Conservation (phyloP, 2,329 filamentous ascomycete species). For the Remersonia thermophila region DNA sequence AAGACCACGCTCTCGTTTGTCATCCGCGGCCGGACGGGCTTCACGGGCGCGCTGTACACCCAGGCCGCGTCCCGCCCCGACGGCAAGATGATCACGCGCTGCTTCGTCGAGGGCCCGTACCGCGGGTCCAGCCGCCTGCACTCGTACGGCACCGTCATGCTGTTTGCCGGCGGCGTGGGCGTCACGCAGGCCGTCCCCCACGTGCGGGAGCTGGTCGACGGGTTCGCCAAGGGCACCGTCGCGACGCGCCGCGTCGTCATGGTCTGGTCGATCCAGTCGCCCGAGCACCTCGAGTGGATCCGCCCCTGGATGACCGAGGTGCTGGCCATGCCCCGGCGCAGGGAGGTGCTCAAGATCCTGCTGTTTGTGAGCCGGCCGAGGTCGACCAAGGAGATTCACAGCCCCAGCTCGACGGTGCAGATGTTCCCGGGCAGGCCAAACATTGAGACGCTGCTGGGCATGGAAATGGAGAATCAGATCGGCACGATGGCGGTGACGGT, state of each 20-base stretch:
- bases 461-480: slow-evolving; percentile 62
- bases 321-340: slow-evolving; percentile 59
- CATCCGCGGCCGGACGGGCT: slow-evolving; percentile 60
- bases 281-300: slow-evolving; percentile 75
- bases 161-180: slow-evolving; percentile 70
- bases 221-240: slow-evolving; percentile 55
- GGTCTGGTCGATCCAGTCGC: slow-evolving; percentile 68
- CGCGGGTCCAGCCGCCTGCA: slow-evolving; percentile 58
- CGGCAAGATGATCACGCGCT: slow-evolving; percentile 49
- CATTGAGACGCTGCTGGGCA: slow-evolving; percentile 56
- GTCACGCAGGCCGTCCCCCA: slow-evolving; percentile 71
- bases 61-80: slow-evolving; percentile 49
- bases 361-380: slow-evolving; percentile 65
- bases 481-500: slow-evolving; percentile 64
- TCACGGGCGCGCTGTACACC: slow-evolving; percentile 58
- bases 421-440: slow-evolving; percentile 76
- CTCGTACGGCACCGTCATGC: slow-evolving; percentile 65
- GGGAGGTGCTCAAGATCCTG: slow-evolving; percentile 63
- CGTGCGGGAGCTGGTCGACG: slow-evolving; percentile 57
- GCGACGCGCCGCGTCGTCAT: slow-evolving; percentile 60
- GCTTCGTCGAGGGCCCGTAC: slow-evolving; percentile 66
- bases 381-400: slow-evolving; percentile 70
- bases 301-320: slow-evolving; percentile 75
- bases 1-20: slow-evolving; percentile 59
- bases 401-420: slow-evolving; percentile 63